phyloP scores from a whole-genome alignment of 306 rosid species.

The Benincasa hispida region DNA sequence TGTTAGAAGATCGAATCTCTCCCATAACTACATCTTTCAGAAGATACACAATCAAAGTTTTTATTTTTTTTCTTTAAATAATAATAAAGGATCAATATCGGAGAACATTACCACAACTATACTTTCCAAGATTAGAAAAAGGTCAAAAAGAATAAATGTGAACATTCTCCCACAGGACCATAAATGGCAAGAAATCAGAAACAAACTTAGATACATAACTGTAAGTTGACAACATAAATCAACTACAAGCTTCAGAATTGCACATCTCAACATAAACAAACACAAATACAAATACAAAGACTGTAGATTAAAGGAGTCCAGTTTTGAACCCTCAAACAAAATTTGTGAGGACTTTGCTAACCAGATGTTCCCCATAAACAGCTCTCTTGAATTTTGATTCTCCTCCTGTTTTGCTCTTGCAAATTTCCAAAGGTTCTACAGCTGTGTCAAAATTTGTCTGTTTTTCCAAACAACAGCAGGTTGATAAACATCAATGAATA shows the following conservation, averaged over 20 bases:
- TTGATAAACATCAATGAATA: background rate
- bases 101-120: too few relatives aligned
- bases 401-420: constrained; percentile 38
- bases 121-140: background rate
- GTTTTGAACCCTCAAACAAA: constrained; percentile 18
- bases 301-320: background rate
- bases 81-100: too few relatives aligned
- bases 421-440: constrained; percentile 65
- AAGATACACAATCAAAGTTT: too few relatives aligned
- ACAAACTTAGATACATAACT: background rate
- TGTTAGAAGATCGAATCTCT: too few relatives aligned
- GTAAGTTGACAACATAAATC: background rate
- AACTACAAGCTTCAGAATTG: background rate
- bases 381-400: constrained; percentile 42
- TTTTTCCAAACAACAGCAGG: constrained; percentile 9
- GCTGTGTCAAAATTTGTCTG: constrained; percentile 85
- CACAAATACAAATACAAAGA: background rate
- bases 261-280: background rate
- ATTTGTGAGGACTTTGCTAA: constrained; percentile 50
- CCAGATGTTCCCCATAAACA: constrained; percentile 79
- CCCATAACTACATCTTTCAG: too few relatives aligned
- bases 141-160: background rate
- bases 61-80: too few relatives aligned
- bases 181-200: background rate
- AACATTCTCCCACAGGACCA: background rate